These are phyloP conservation scores for Conticribra guillardii DNA, from an alignment of 108 stramenopile genomes.

Conservation along the genomic window DNA sequence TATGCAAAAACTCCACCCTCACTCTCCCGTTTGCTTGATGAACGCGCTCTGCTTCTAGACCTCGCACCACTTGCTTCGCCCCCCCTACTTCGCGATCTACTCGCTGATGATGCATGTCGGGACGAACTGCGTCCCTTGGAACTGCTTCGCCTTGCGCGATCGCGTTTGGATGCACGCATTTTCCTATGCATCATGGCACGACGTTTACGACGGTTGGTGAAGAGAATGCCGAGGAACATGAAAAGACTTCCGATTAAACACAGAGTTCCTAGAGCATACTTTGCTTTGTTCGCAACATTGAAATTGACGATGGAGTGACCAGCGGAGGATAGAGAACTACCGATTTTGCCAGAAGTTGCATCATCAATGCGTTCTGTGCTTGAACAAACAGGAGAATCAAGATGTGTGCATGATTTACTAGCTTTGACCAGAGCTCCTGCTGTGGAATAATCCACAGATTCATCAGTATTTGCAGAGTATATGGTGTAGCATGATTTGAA, in stretches of 20 bases:
- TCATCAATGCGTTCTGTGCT: conserved; percentile 41
- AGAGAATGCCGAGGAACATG: conserved; percentile 90
- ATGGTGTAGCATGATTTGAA: conserved; percentile 41
- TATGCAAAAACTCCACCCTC: conserved; percentile 64
- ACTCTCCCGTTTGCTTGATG: conserved; percentile 38
- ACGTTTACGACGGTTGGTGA: conserved; percentile 85
- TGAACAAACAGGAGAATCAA: conserved; percentile 62
- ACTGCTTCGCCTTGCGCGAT: conserved; percentile 39
- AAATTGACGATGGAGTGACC: conserved; percentile 32
- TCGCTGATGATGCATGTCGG: conserved; percentile 13
- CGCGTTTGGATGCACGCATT: conserved; percentile 58
- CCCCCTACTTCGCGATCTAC: conserved; percentile 43
- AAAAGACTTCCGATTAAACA: conserved; percentile 78
- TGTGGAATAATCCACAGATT: conserved; percentile 51
- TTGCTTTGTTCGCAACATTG: conserved; percentile 71
- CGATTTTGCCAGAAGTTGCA: conserved; percentile 8
- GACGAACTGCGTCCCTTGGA: conserved; percentile 27
- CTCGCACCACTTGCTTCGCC: neutral
- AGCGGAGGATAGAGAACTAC: conserved; percentile 16
- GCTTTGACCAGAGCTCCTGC: conserved; percentile 57
- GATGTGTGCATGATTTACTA: conserved; percentile 62
- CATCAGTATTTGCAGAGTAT: conserved; percentile 26
- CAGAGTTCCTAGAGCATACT: conserved; percentile 83
- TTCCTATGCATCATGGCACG: conserved; percentile 89
- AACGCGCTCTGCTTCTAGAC: conserved; percentile 42